phyloP scores from a whole-genome alignment of 371 early-diverging fungal genomes.

The Syncephalastrum monosporum region DNA sequence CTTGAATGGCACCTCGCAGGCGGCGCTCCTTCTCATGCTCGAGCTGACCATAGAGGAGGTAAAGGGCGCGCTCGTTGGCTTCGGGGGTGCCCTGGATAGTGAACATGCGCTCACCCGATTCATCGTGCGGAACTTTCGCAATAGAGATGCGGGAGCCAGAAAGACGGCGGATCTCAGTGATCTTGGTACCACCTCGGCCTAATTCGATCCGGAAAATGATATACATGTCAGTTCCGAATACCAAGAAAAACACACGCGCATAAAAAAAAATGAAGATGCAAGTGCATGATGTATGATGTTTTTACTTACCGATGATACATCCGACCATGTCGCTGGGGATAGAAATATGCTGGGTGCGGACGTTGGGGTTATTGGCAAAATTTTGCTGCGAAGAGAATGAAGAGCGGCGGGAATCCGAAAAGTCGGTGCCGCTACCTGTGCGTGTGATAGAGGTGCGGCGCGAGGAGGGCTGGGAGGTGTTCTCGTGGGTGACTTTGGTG shows the following conservation, averaged over 20 bases:
- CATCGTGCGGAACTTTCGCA: constrained; percentile 68
- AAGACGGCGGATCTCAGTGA: constrained; percentile 83
- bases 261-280: not conserved
- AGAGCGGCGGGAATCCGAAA: constrained; percentile 33
- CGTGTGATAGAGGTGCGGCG: constrained; percentile 55
- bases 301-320: constrained; percentile 78
- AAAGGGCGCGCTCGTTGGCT: constrained; percentile 80
- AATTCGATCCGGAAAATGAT: not conserved
- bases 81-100: constrained; percentile 83
- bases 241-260: too few species aligned
- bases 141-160: constrained; percentile 82
- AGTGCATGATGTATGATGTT: not conserved
- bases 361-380: constrained; percentile 28
- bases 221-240: not conserved
- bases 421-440: constrained; percentile 51
- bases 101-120: constrained; percentile 73
- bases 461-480: constrained; percentile 20
- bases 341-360: constrained; percentile 79
- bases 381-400: constrained; percentile 19
- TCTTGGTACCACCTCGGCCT: constrained; percentile 75
- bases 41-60: constrained; percentile 78
- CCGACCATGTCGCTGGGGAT: constrained; percentile 94
- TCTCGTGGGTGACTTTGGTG: constrained; percentile 24
- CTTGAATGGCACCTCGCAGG: constrained; percentile 33
- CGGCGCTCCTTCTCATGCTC: constrained; percentile 78